These are phyloP conservation scores for Quercus phellos DNA, from an alignment of 331 rosid genomes.

Conservation along the genomic window DNA sequence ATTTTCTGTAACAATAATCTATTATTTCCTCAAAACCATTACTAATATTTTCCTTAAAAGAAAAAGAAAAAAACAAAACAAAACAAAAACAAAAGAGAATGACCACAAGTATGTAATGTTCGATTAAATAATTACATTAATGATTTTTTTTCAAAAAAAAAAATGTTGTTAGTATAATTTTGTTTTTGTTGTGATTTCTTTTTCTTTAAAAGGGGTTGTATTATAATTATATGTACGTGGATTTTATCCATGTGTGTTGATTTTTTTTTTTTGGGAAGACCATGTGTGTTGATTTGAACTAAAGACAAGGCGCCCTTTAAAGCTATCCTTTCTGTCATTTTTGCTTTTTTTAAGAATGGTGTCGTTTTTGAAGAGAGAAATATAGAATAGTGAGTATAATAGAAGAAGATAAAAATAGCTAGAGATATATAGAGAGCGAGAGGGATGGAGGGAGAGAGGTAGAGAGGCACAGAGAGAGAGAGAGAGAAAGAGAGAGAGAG, in stretches of 20 bases:
- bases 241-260: neutral
- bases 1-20: conserved; percentile 22
- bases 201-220: neutral
- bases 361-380: conserved; percentile 15
- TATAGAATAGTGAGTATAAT: neutral
- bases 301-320: conserved; percentile 37
- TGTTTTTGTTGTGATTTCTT: neutral
- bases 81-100: too few relatives aligned
- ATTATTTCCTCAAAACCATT: neutral
- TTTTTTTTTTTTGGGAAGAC: neutral
- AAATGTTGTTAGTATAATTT: neutral
- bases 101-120: neutral
- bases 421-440: neutral
- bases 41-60: neutral
- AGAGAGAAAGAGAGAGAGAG: neutral
- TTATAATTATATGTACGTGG: neutral
- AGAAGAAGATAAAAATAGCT: conserved; percentile 13
- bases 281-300: conserved; percentile 31
- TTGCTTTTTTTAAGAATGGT: conserved; percentile 17
- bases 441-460: neutral
- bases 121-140: too few relatives aligned
- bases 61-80: neutral
- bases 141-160: too few relatives aligned
- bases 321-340: conserved; percentile 45
- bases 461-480: neutral